phyloP scores from a whole-genome alignment of 805 yeast genomes.

The Starmerella floris region DNA sequence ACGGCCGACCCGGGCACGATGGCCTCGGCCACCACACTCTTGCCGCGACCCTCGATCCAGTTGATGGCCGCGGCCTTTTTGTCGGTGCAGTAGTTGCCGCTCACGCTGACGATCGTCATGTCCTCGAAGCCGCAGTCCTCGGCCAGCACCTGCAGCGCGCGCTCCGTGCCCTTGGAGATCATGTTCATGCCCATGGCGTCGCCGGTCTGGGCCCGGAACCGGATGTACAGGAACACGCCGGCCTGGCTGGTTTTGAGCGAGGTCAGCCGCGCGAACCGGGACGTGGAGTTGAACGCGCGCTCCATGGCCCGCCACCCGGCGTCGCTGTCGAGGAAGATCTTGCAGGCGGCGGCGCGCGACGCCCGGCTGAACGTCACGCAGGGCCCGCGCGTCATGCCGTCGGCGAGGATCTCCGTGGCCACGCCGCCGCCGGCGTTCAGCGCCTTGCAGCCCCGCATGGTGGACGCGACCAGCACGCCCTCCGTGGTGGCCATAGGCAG shows the following conservation, averaged over 20 bases:
- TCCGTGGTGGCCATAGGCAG: constrained; percentile 99
- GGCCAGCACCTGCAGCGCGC: constrained; percentile 67
- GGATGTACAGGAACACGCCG: constrained; percentile 72
- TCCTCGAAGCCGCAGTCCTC: constrained; percentile 86
- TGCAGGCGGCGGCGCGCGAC: constrained; percentile 83
- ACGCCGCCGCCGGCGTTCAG: constrained; percentile 96
- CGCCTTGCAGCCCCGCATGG: constrained; percentile 98
- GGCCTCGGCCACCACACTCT: constrained; percentile 94
- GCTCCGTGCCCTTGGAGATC: constrained; percentile 97
- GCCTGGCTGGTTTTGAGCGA: constrained; percentile 88
- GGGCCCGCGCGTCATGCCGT: constrained; percentile 99
- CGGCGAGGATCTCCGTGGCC: constrained; percentile 76
- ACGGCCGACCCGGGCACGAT: constrained; percentile 74
- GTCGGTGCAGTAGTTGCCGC: constrained; percentile 96
- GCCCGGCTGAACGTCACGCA: constrained; percentile 81
- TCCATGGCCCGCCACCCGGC: constrained; percentile 77
- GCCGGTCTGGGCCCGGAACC: constrained; percentile 98
- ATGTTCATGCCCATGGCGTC: constrained; percentile 99
- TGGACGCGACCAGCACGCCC: constrained; percentile 95
- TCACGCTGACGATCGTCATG: constrained; percentile 82
- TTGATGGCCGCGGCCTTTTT: constrained; percentile 96
- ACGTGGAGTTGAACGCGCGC: constrained; percentile 88
- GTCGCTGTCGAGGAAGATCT: constrained; percentile 87
- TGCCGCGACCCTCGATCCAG: constrained; percentile 99
- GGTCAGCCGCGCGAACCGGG: constrained; percentile 91